These are phyloP conservation scores for Cyclostephanos tholiformis DNA, from an alignment of 108 stramenopile genomes.

Conservation along the genomic window DNA sequence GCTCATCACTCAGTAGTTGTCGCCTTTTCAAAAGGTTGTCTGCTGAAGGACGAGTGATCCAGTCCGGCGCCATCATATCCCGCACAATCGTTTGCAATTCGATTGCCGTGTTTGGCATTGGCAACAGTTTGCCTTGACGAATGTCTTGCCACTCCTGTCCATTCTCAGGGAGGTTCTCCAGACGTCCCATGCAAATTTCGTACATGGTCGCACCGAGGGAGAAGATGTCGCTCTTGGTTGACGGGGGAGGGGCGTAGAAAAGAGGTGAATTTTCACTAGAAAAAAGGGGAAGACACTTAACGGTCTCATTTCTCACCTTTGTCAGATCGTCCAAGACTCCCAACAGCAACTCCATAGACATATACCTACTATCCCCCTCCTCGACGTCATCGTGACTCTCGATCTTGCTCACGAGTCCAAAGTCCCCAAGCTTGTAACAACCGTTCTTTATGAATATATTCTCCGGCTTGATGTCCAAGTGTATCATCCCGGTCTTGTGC, in stretches of 20 bases:
- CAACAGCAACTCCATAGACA: constrained; percentile 90
- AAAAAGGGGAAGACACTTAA: not conserved
- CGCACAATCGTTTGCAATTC: constrained; percentile 73
- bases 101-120: constrained; percentile 64
- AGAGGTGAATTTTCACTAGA: not conserved
- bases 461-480: constrained; percentile 95
- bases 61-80: constrained; percentile 82
- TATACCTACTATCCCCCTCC: constrained; percentile 95
- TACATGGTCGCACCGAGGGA: constrained; percentile 91
- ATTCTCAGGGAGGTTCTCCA: constrained; percentile 65
- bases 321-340: constrained; percentile 89
- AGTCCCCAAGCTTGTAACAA: constrained; percentile 93
- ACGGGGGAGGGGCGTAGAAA: not conserved
- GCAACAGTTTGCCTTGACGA: constrained; percentile 66
- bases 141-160: constrained; percentile 93
- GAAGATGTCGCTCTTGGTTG: constrained; percentile 86
- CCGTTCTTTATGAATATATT: constrained; percentile 94
- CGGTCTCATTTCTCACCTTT: constrained; percentile 50
- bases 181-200: constrained; percentile 79
- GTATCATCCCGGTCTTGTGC: constrained; percentile 85
- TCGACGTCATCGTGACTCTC: constrained; percentile 72
- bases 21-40: constrained; percentile 68
- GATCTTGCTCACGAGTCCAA: constrained; percentile 85
- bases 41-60: constrained; percentile 69
- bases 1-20: constrained; percentile 87